Percentiles rank a stretch among this genome's conserved stretches.
Evolutionary conservation across 352 stramenopile species (phyloP).

Genomic region (Phytophthora multivora): DNA sequence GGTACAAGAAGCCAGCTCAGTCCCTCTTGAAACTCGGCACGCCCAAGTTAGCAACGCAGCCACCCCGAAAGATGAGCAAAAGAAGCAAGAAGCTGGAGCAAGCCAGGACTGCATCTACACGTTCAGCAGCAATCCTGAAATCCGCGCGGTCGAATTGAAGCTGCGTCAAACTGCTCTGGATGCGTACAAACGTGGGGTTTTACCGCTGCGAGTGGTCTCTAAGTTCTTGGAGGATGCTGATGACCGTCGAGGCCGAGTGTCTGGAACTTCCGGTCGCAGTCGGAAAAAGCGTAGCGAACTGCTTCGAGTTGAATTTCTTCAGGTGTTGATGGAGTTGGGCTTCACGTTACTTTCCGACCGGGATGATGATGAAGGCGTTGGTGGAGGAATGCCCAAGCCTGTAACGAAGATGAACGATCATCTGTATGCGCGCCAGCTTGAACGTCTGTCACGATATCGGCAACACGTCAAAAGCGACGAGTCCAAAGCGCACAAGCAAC

Average conservation of each 20-base stretch:
- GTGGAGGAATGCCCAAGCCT: constrained; percentile 11
- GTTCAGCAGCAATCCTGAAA: constrained; percentile 80
- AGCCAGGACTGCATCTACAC: constrained; percentile 78
- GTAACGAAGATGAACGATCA: constrained; percentile 68
- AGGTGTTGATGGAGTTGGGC: constrained; percentile 93
- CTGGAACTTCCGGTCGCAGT: neutral
- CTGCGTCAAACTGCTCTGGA: constrained; percentile 72
- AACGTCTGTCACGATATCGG: constrained; percentile 69
- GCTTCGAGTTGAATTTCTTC: constrained; percentile 89
- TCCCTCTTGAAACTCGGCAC: neutral
- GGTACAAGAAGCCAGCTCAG: too few relatives aligned
- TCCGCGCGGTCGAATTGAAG: constrained; percentile 87
- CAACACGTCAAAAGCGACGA: constrained; percentile 57
- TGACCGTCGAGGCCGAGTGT: constrained; percentile 24
- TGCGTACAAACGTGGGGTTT: constrained; percentile 66
- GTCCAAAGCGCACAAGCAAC: constrained; percentile 55
- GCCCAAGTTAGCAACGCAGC: too few relatives aligned
- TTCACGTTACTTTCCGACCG: constrained; percentile 77
- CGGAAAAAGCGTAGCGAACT: constrained; percentile 49
- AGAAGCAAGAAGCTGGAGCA: constrained; percentile 1
- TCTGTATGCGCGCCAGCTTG: constrained; percentile 82
- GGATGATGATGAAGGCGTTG: constrained; percentile 24
- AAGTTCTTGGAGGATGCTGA: constrained; percentile 67
- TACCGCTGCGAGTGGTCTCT: constrained; percentile 72
- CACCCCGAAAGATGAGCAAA: too few relatives aligned